Evolutionary conservation across 305 asterid genomes (phyloP), one percentile per base, ranked within the genome.

Genomic region (Ilex paraguariensis): DNA sequence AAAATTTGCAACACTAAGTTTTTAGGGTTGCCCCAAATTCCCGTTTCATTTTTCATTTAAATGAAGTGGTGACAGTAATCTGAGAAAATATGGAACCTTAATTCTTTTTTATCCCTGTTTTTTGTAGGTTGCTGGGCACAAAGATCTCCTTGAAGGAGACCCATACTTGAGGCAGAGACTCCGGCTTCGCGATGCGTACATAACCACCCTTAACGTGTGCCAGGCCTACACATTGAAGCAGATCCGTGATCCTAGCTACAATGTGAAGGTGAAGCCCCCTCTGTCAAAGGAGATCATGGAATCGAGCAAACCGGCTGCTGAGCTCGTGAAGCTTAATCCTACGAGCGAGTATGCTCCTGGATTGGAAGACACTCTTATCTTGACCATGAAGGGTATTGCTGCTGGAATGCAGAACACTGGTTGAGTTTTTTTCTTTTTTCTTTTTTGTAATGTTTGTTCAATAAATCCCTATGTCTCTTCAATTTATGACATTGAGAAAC

Each of bases 321-420:
- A 87, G 62, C 73, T 87, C 46, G 89, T 84, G 49, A 79, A 73
- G 80, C 85, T 84, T 6, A 87, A 87, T 76, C 92, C 92, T 3
- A 84, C 61, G 6, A 87, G 92, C 49, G 95, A 87, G 61, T 87
- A 87, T 14, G 88, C 90, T 39, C 95, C 95, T 0, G 95, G 95
- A 3, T 31, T 87, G 71, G 95, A 87, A 54, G 95, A 87, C 76
- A 87, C 95, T 0, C 84, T 87, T n/a, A 87, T 87, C 62, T 81
- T 87, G 79, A 87, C 95, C 39, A 87, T 87, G 95, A 87, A 87
- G 81, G 95, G 95, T 56, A 74, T 87, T 31, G 95, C 92, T 0
- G 95, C 95, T 67, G 95, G 95, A 59, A 49, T 87, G 77, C 92
- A 87, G 80, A 87, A 87, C 82, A 87, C 95, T 6, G 95, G 95